These are phyloP conservation scores for Boletus reticuloceps DNA, from an alignment of 768 basidiomycete species.

Conservation along the genomic window DNA sequence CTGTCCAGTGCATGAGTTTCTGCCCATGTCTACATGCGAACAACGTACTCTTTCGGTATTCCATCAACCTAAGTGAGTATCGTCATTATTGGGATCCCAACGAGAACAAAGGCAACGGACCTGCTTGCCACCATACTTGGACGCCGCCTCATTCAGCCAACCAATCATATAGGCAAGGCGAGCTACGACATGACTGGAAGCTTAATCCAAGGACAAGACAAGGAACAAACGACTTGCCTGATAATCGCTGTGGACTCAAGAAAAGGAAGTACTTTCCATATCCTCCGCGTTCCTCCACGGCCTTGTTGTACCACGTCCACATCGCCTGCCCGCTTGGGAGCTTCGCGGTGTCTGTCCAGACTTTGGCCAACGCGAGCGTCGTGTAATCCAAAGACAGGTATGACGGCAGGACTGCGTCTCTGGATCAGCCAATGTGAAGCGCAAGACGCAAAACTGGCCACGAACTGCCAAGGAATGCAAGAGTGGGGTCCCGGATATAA, in stretches of 20 bases:
- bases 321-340: conserved; percentile 2
- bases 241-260: background rate
- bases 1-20: background rate
- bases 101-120: background rate
- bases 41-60: background rate
- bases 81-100: background rate
- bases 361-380: conserved; percentile 11
- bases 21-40: too few species aligned
- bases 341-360: conserved; percentile 14
- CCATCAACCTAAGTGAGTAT: background rate
- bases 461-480: conserved; percentile 11
- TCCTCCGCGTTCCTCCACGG: conserved; percentile 9
- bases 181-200: background rate
- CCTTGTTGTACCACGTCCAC: background rate
- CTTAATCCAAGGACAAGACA: background rate
- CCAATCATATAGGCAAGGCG: background rate
- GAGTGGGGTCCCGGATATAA: conserved; percentile 11
- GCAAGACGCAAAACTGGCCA: background rate
- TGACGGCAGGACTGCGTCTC: background rate
- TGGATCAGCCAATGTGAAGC: background rate
- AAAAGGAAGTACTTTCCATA: conserved; percentile 6
- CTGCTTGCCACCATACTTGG: conserved; percentile 18
- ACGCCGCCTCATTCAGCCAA: conserved; percentile 14
- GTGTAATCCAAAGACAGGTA: background rate
- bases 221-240: background rate